Conservation (phyloP, 441 rosid species). For the Aleurites moluccanus region DNA sequence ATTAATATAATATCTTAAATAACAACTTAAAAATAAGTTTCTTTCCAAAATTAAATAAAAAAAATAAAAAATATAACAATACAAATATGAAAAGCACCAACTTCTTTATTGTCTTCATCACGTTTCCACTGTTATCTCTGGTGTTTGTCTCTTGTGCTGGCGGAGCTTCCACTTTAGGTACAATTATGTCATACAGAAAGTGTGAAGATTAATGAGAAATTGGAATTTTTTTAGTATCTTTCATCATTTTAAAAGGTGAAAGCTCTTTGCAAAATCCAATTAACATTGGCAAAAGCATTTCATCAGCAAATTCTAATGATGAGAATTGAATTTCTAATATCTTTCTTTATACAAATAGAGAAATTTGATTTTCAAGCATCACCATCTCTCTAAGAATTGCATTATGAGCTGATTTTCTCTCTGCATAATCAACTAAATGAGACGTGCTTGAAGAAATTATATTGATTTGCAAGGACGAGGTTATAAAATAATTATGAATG, state of each 20-base stretch:
- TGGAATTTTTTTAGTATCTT: slow-evolving; percentile 16
- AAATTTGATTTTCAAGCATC: slow-evolving; percentile 84
- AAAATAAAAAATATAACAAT: too few relatives aligned
- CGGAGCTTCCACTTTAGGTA: slow-evolving; percentile 33
- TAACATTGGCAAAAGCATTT: slow-evolving; percentile 39
- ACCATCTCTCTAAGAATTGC: slow-evolving; percentile 61
- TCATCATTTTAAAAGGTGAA: slow-evolving; percentile 48
- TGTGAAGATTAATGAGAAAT: slow-evolving; percentile 44
- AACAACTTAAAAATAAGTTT: too few relatives aligned
- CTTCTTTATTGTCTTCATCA: too few relatives aligned
- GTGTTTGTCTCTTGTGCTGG: too few relatives aligned
- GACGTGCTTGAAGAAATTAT: slow-evolving; percentile 41
- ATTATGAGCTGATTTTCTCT: slow-evolving; percentile 50
- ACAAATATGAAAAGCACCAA: too few relatives aligned
- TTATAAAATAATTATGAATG: too few relatives aligned
- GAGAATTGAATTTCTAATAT: slow-evolving; percentile 44
- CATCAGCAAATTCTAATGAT: slow-evolving; percentile 42
- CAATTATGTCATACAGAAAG: slow-evolving; percentile 49
- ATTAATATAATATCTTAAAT: too few relatives aligned
- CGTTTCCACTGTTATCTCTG: slow-evolving; percentile 8
- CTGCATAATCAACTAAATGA: slow-evolving; percentile 42
- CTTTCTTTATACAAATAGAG: slow-evolving; percentile 51
- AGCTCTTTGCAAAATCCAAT: slow-evolving; percentile 50
- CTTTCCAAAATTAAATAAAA: too few relatives aligned
- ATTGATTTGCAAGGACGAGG: too few relatives aligned